Evolutionary conservation across 2,329 filamentous ascomycete genomes (phyloP).

Genomic region (Colletotrichum chlorophyti): DNA sequence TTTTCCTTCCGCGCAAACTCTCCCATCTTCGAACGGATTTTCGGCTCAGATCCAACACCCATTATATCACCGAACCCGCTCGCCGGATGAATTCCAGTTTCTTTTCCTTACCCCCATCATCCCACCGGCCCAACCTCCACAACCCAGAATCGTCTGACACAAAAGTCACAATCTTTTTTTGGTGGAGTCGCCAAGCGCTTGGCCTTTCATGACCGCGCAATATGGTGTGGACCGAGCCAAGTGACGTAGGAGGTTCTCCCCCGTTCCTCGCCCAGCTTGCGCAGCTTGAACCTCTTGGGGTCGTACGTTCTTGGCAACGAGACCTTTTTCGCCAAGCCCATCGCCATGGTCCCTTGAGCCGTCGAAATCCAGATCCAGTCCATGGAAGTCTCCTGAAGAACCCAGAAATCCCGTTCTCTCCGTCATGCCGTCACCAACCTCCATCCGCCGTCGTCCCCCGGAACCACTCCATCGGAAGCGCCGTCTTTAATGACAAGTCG

Average conservation of each 20-base stretch:
- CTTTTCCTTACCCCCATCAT: not conserved
- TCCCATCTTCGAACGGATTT: not conserved
- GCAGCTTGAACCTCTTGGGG: not conserved
- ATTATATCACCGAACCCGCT: too few relatives aligned
- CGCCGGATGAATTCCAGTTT: not conserved
- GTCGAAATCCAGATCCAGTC: constrained; percentile 1
- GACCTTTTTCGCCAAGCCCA: not conserved
- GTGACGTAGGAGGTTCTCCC: constrained; percentile 25
- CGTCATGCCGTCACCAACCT: constrained; percentile 14
- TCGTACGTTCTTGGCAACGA: constrained; percentile 16
- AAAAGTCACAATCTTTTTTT: constrained; percentile 14
- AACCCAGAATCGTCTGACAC: constrained; percentile 15
- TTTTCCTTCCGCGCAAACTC: not conserved
- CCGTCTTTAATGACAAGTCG: not conserved
- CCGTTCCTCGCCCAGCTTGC: not conserved
- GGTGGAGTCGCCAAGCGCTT: constrained; percentile 26
- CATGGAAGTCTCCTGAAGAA: not conserved
- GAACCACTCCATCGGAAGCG: constrained; percentile 19
- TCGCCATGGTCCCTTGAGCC: constrained; percentile 8
- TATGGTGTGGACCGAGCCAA: constrained; percentile 24
- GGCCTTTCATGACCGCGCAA: constrained; percentile 24
- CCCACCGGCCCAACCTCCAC: not conserved
- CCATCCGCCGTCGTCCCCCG: not conserved
- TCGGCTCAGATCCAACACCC: too few relatives aligned
- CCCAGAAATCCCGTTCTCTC: not conserved